Conservation (phyloP, 306 rosid species). For the Dryas drummondii region DNA sequence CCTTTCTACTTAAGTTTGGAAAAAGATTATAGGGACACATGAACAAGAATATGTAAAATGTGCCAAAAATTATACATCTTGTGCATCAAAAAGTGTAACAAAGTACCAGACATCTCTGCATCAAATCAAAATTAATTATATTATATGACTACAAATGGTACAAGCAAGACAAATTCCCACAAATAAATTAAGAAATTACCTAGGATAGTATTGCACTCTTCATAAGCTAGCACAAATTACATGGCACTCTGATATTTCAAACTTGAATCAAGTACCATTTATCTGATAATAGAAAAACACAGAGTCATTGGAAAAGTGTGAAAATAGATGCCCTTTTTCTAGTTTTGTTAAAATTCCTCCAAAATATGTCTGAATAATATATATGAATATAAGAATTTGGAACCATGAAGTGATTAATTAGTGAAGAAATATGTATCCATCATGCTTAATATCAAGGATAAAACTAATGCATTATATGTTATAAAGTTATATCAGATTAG, state of each 20-base stretch:
- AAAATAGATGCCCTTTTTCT: conserved; percentile 1
- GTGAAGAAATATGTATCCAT: not conserved
- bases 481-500: not conserved
- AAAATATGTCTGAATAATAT: not conserved
- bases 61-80: not conserved
- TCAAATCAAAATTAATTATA: not conserved
- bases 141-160: not conserved
- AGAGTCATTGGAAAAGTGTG: not conserved
- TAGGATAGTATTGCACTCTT: not conserved
- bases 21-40: conserved; percentile 16
- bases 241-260: not conserved
- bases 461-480: not conserved
- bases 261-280: not conserved
- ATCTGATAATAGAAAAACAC: not conserved
- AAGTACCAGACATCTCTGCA: not conserved
- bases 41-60: conserved; percentile 12
- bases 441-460: not conserved
- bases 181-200: not conserved
- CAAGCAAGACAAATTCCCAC: not conserved
- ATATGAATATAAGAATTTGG: not conserved
- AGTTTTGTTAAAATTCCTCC: not conserved
- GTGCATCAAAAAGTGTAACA: conserved; percentile 15
- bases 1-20: not conserved
- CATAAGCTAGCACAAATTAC: not conserved
- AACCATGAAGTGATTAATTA: not conserved